phyloP scores from a whole-genome alignment of 371 early-diverging fungal species.

The Dinochytrium kinnereticum region DNA sequence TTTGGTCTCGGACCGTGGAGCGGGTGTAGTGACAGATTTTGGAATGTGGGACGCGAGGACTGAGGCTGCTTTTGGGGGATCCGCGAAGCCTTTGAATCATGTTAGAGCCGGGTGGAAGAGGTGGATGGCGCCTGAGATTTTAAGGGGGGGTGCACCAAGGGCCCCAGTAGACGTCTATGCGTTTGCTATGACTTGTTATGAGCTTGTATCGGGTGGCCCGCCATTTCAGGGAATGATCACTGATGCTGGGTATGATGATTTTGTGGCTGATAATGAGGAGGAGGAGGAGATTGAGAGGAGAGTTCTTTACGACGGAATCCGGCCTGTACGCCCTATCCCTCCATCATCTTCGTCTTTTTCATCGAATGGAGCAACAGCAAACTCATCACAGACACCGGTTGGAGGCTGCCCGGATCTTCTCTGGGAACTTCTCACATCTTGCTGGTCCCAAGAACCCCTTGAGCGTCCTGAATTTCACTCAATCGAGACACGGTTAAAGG shows the following conservation, averaged over 20 bases:
- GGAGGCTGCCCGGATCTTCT: slow-evolving; percentile 14
- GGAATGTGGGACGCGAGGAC: slow-evolving; percentile 9
- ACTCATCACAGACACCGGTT: neutral
- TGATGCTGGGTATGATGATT: slow-evolving; percentile 14
- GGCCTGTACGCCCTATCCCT: neutral
- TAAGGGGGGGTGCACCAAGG: neutral
- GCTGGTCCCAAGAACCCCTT: slow-evolving; percentile 13
- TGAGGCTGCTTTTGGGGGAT: slow-evolving; percentile 12
- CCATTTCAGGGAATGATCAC: slow-evolving; percentile 20
- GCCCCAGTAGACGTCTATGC: slow-evolving; percentile 8
- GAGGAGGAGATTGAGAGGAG: slow-evolving; percentile 17
- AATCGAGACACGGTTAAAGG: slow-evolving; percentile 17
- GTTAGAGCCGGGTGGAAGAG: slow-evolving; percentile 14
- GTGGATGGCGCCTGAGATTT: slow-evolving; percentile 13
- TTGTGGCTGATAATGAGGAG: slow-evolving; percentile 13
- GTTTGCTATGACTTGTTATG: slow-evolving; percentile 16
- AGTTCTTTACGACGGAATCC: neutral
- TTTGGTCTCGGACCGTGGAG: slow-evolving; percentile 9
- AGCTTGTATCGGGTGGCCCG: slow-evolving; percentile 9
- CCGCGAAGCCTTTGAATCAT: slow-evolving; percentile 12
- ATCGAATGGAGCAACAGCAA: neutral
- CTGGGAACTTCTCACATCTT: slow-evolving; percentile 14
- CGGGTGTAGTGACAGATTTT: slow-evolving; percentile 12
- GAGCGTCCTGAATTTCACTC: slow-evolving; percentile 7
- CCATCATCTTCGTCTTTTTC: too few relatives aligned